Percentiles rank a stretch among this genome's conserved stretches.
Evolutionary conservation across 805 yeast genomes (phyloP).

Genomic region (Blastobotrys parvus): DNA sequence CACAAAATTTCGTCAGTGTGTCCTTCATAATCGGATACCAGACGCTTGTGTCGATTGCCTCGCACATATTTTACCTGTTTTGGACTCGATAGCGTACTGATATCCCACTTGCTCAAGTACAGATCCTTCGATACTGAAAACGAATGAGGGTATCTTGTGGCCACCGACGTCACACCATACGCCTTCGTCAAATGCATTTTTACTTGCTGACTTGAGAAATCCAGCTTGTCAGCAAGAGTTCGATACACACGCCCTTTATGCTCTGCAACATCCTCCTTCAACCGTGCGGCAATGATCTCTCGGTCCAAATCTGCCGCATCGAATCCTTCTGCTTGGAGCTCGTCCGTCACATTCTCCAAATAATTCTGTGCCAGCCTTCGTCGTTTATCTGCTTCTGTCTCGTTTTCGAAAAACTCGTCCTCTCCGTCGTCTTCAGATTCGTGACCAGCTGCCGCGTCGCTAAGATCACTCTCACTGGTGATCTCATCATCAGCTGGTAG

Average conservation of each 20-base stretch:
- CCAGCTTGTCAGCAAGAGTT: slow-evolving; percentile 46
- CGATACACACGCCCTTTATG: slow-evolving; percentile 76
- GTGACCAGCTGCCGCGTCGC: slow-evolving; percentile 11
- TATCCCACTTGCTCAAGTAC: slow-evolving; percentile 73
- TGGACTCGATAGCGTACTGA: slow-evolving; percentile 51
- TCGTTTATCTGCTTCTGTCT: slow-evolving; percentile 87
- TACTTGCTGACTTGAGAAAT: slow-evolving; percentile 26
- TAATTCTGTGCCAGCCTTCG: slow-evolving; percentile 92
- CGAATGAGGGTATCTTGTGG: slow-evolving; percentile 52
- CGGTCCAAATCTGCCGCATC: slow-evolving; percentile 89
- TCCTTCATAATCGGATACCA: slow-evolving; percentile 52
- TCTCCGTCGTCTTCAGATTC: slow-evolving; percentile 13
- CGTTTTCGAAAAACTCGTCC: slow-evolving; percentile 28
- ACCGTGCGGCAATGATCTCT: slow-evolving; percentile 72
- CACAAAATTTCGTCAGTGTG: slow-evolving; percentile 71
- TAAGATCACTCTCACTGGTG: slow-evolving; percentile 14
- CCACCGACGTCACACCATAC: slow-evolving; percentile 31
- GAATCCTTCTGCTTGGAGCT: slow-evolving; percentile 43
- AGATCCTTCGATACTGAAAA: slow-evolving; percentile 79
- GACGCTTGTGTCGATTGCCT: slow-evolving; percentile 33
- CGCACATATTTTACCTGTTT: slow-evolving; percentile 52
- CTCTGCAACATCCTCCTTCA: slow-evolving; percentile 85
- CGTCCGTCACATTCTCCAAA: slow-evolving; percentile 64
- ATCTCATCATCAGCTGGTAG: slow-evolving; percentile 24
- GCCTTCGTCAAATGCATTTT: slow-evolving; percentile 19